Percentiles rank a stretch among this genome's conserved stretches.
phyloP scores from a whole-genome alignment of 257 asterid species.

The Dorcoceras hygrometricum region DNA sequence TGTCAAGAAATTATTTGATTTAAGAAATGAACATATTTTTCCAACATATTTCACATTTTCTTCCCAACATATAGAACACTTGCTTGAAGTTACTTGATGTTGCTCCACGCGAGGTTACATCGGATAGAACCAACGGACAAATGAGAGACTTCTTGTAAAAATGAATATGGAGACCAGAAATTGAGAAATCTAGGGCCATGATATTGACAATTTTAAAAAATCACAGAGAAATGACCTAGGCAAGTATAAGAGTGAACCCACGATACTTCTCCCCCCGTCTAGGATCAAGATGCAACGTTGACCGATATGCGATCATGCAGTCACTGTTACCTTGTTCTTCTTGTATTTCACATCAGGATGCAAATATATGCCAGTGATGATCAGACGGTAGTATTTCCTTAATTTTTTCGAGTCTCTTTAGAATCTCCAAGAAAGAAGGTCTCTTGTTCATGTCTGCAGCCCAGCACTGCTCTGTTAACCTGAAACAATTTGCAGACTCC shows the following conservation, averaged over 20 bases:
- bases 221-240: neutral
- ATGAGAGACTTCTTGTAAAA: neutral
- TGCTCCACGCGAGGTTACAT: neutral
- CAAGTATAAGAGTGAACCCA: neutral
- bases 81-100: neutral
- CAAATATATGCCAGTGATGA: constrained; percentile 66
- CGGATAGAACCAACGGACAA: neutral
- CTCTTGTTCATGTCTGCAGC: constrained; percentile 75
- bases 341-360: constrained; percentile 25
- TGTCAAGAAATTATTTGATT: no score
- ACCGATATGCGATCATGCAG: neutral
- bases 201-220: neutral
- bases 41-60: neutral
- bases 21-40: neutral
- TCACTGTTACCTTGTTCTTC: neutral
- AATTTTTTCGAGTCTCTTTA: constrained; percentile 70
- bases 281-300: neutral
- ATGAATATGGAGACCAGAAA: neutral
- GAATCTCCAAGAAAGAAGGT: constrained; percentile 83
- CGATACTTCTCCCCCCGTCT: neutral
- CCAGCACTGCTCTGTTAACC: constrained; percentile 87
- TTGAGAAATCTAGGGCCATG: neutral
- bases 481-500: constrained; percentile 21
- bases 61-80: neutral
- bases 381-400: constrained; percentile 55